Evolutionary conservation across 2,329 filamentous ascomycete species (phyloP).

Genomic region (Triangularia verruculosa): DNA sequence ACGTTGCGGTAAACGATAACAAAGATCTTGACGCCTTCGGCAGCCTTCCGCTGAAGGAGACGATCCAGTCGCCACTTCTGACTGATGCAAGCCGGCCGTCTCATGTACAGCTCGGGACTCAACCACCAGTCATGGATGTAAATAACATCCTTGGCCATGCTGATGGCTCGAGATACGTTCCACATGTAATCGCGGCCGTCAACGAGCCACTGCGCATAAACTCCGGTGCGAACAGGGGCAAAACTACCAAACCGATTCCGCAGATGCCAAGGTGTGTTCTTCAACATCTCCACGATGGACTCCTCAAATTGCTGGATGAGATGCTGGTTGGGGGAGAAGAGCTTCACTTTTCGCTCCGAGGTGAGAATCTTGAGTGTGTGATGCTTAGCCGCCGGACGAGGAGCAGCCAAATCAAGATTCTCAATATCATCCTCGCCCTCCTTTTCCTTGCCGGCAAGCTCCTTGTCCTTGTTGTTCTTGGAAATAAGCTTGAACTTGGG

Average conservation of each 20-base stretch:
- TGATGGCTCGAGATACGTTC: conserved; percentile 95
- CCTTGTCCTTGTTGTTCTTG: conserved; percentile 59
- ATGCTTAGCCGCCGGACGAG: conserved; percentile 53
- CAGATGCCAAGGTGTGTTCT: conserved; percentile 77
- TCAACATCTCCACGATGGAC: conserved; percentile 82
- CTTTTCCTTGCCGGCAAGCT: conserved; percentile 41
- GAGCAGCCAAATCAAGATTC: conserved; percentile 42
- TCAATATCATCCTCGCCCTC: conserved; percentile 37
- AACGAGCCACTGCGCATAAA: conserved; percentile 94
- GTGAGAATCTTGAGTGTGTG: conserved; percentile 88
- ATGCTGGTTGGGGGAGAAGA: conserved; percentile 87
- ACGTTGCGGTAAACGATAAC: conserved; percentile 98
- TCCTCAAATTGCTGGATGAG: conserved; percentile 90
- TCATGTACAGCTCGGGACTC: conserved; percentile 92
- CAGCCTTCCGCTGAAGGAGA: conserved; percentile 86
- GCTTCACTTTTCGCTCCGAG: conserved; percentile 85
- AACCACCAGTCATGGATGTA: conserved; percentile 99
- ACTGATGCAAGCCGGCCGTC: conserved; percentile 88
- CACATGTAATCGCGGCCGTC: conserved; percentile 99
- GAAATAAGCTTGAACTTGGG: conserved; percentile 78
- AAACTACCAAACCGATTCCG: conserved; percentile 89
- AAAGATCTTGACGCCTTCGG: conserved; percentile 95
- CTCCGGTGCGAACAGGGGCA: conserved; percentile 79
- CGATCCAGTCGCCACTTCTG: conserved; percentile 97
- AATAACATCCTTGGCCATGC: conserved; percentile 95